Conservation (phyloP, 441 rosid species). For the Macaranga tanarius region DNA sequence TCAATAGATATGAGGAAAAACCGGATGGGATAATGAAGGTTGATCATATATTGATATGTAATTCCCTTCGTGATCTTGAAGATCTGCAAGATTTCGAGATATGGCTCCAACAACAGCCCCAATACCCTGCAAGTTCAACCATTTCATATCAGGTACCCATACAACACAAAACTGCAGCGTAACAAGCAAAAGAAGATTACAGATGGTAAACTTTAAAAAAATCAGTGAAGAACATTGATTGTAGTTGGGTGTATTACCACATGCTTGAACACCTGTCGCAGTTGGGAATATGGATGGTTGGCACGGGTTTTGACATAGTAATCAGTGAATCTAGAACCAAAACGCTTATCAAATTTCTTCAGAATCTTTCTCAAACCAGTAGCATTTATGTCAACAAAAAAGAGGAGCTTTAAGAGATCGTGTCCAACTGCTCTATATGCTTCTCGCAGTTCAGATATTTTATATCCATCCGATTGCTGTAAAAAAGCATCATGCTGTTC, state of each 20-base stretch:
- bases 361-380: conserved; percentile 88
- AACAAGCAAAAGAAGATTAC: background rate
- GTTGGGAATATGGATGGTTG: conserved; percentile 96
- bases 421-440: conserved; percentile 71
- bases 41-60: conserved; percentile 88
- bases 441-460: conserved; percentile 60
- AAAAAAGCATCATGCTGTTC: conserved; percentile 61
- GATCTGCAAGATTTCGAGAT: conserved; percentile 91
- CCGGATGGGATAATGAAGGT: conserved; percentile 69
- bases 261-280: conserved; percentile 94
- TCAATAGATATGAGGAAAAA: conserved; percentile 33
- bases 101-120: conserved; percentile 98
- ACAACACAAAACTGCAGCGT: background rate
- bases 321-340: conserved; percentile 84
- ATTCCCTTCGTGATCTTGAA: conserved; percentile 80
- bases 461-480: conserved; percentile 55
- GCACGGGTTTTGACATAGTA: conserved; percentile 92
- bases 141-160: conserved; percentile 18
- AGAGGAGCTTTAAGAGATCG: conserved; percentile 77
- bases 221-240: conserved; percentile 8
- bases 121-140: conserved; percentile 54
- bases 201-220: background rate
- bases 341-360: conserved; percentile 91
- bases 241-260: conserved; percentile 48
- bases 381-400: conserved; percentile 85